Base-by-base conservation (phyloP, 768 basidiomycete genomes). In the Boletus huronensis region DNA sequence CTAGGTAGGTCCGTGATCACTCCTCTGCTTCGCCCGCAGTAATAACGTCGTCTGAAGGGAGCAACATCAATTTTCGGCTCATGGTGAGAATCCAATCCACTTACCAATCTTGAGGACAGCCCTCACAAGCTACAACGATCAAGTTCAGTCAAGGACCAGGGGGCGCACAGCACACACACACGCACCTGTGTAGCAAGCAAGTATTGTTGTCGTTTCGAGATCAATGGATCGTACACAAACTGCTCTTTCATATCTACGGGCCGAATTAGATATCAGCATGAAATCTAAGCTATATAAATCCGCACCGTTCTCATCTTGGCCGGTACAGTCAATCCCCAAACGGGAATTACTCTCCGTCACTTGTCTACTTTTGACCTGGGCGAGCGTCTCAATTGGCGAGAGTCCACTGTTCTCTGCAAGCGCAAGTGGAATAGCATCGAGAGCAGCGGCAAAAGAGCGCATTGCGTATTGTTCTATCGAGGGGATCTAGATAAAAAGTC, bases 391-490 rank as follows among this genome's bases (percentile, higher is more conserved):
- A 57, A 99, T 99, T 11, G 97, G 97, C 14, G 90, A 87, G 41
- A 98, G 73, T 50, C 97, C 97, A 57, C 93, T 96, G 79, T 99
- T 99, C 74, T 99, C 97, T 14, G 97, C 97, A 11, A 99, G 79
- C 5, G 97, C 97, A 13, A 99, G 82, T 3, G 97, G 97, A 46
- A 98, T 76, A n/a, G 93, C 82, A 64, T 99, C 97, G 8, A 99
- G 77, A 14, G 97, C 96, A 32, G 91, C 90, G 4, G 97, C 82
- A 70, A 98, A 99, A n/a, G 97, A 95, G 46, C 96, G 88, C 95
- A 99, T 98, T 3, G 97, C 97, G 67, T 99, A 99, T 77, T 99
- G 97, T 74, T 99, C 97, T 65, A 99, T 98, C 28, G 93, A 82
- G 1, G 97, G 88, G 60, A 97, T 96, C 91, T 94, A 53, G 14